Conservation (phyloP, 345 rosid genomes). For the Populus tremula region DNA sequence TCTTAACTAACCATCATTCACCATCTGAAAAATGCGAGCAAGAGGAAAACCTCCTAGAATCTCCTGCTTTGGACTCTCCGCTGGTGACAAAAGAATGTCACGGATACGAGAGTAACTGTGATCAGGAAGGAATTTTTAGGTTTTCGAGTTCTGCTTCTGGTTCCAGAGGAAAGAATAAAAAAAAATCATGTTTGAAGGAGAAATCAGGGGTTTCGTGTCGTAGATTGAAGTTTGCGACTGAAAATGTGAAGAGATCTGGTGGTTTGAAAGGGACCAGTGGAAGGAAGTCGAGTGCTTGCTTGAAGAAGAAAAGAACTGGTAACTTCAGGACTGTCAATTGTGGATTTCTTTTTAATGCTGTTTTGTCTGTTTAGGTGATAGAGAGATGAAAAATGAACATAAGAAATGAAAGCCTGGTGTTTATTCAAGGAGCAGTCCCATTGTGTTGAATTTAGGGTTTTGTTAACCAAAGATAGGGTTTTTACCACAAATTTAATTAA, state of each 20-base stretch:
- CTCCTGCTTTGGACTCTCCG: slow-evolving; percentile 14
- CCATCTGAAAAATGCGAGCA: neutral
- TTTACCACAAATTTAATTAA: too few species aligned
- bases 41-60: slow-evolving; percentile 3
- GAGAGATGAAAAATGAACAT: neutral
- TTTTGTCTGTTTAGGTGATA: slow-evolving; percentile 24
- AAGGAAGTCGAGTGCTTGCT: slow-evolving; percentile 39
- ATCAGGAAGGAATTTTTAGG: slow-evolving; percentile 55
- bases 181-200: slow-evolving; percentile 15
- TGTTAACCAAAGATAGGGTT: neutral
- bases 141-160: slow-evolving; percentile 61
- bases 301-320: slow-evolving; percentile 60
- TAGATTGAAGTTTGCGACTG: slow-evolving; percentile 22
- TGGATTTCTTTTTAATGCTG: slow-evolving; percentile 44
- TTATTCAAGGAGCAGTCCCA: neutral
- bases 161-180: slow-evolving; percentile 30
- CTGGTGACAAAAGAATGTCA: slow-evolving; percentile 18
- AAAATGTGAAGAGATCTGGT: slow-evolving; percentile 29
- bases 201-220: slow-evolving; percentile 26
- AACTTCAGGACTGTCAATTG: slow-evolving; percentile 38
- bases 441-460: neutral
- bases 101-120: slow-evolving; percentile 28
- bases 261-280: slow-evolving; percentile 26
- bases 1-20: neutral
- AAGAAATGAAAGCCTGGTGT: neutral